Percentiles rank a stretch among this genome's conserved stretches.
phyloP scores from a whole-genome alignment of 768 basidiomycete genomes.

The Pilatotrama ljubarskyi region DNA sequence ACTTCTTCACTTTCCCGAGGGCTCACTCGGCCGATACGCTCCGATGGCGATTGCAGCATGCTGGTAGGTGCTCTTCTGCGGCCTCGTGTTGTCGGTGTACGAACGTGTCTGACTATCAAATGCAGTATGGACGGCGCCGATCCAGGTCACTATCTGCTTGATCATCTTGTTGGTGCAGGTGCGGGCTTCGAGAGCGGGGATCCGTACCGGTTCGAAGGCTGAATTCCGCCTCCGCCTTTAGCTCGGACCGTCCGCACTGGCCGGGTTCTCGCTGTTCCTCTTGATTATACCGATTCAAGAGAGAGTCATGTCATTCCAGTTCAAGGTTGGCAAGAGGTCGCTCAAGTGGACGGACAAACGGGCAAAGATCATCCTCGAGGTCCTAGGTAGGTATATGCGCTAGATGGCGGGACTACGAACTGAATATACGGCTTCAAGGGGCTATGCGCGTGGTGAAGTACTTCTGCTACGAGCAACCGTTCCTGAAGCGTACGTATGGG shows the following conservation, averaged over 20 bases:
- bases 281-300: slow-evolving; percentile 64
- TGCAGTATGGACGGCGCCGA: slow-evolving; percentile 66
- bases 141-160: slow-evolving; percentile 60
- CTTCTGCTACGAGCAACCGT: slow-evolving; percentile 72
- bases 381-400: slow-evolving; percentile 44
- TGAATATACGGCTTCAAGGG: slow-evolving; percentile 31
- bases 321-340: slow-evolving; percentile 50
- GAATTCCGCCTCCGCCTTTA: slow-evolving; percentile 23
- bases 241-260: slow-evolving; percentile 70
- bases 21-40: not conserved
- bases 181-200: slow-evolving; percentile 14
- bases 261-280: slow-evolving; percentile 68
- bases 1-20: no score
- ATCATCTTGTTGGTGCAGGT: slow-evolving; percentile 62
- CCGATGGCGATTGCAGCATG: slow-evolving; percentile 35
- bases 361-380: slow-evolving; percentile 64
- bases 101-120: not conserved
- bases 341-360: slow-evolving; percentile 66
- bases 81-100: not conserved
- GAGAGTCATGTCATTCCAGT: slow-evolving; percentile 60
- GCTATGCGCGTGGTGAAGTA: slow-evolving; percentile 77
- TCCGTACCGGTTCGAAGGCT: no score
- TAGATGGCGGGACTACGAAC: not conserved
- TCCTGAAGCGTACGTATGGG: slow-evolving; percentile 59
- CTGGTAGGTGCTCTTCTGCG: slow-evolving; percentile 24